These are phyloP conservation scores for Coemansia brasiliensis DNA, from an alignment of 192 early-diverging fungal species.

Conservation along the genomic window DNA sequence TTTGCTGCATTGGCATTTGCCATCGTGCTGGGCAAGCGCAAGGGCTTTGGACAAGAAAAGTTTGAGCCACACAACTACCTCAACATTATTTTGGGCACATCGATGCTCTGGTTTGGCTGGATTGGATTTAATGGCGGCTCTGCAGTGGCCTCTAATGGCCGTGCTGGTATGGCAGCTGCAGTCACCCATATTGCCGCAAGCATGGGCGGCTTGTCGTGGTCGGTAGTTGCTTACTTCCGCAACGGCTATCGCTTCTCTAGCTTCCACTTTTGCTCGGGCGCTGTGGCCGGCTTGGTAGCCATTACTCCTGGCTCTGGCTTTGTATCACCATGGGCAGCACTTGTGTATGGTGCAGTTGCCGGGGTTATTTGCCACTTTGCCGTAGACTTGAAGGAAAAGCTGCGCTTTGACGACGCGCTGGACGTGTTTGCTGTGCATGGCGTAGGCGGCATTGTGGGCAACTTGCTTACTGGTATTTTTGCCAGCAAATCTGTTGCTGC, in stretches of 20 bases:
- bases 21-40: slow-evolving; percentile 80
- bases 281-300: slow-evolving; percentile 86
- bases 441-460: slow-evolving; percentile 79
- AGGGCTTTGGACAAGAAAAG: slow-evolving; percentile 68
- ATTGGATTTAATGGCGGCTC: slow-evolving; percentile 95
- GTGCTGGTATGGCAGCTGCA: slow-evolving; percentile 82
- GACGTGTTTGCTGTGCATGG: slow-evolving; percentile 92
- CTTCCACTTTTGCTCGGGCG: slow-evolving; percentile 93
- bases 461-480: slow-evolving; percentile 84
- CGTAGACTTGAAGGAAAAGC: slow-evolving; percentile 76
- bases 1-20: slow-evolving; percentile 87
- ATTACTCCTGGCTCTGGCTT: slow-evolving; percentile 92
- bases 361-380: slow-evolving; percentile 78
- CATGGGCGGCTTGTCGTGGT: slow-evolving; percentile 82
- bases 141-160: slow-evolving; percentile 72
- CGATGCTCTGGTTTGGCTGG: slow-evolving; percentile 95
- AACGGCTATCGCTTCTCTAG: slow-evolving; percentile 81
- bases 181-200: slow-evolving; percentile 87
- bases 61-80: slow-evolving; percentile 87
- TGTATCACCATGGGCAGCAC: slow-evolving; percentile 77
- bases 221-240: slow-evolving; percentile 72
- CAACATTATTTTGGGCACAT: slow-evolving; percentile 87
- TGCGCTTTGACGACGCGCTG: slow-evolving; percentile 89
- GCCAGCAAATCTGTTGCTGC: slow-evolving; percentile 69
- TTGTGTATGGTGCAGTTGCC: slow-evolving; percentile 78